These are phyloP conservation scores for Fomes fomentarius DNA, from an alignment of 1,284 basidiomycete species.

Conservation along the genomic window DNA sequence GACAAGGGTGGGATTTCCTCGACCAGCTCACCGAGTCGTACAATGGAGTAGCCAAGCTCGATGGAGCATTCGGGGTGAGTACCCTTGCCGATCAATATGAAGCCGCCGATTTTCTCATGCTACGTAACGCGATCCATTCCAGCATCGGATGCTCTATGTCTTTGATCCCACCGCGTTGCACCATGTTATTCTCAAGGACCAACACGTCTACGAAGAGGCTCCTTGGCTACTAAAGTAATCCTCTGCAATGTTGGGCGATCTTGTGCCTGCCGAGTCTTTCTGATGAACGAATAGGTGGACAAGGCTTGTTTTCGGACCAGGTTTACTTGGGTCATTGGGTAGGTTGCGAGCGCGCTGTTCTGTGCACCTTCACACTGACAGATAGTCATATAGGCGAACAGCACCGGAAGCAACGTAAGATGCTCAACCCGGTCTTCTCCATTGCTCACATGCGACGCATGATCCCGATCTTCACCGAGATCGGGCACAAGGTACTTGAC, in stretches of 20 bases:
- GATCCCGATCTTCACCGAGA: slow-evolving; percentile 28
- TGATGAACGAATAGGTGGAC: too few relatives aligned
- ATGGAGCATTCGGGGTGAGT: slow-evolving; percentile 17
- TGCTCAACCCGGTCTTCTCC: slow-evolving; percentile 31
- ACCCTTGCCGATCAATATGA: not conserved
- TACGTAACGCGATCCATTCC: too few relatives aligned
- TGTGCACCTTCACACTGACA: not conserved
- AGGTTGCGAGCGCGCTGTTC: not conserved
- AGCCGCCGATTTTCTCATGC: too few relatives aligned
- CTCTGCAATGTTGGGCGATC: too few relatives aligned
- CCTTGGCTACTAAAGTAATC: slow-evolving; percentile 15
- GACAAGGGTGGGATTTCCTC: slow-evolving; percentile 23
- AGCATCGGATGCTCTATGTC: slow-evolving; percentile 21
- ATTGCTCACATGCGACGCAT: slow-evolving; percentile 29
- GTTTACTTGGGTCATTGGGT: slow-evolving; percentile 14
- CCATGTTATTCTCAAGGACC: slow-evolving; percentile 22
- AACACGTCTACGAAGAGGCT: slow-evolving; percentile 19
- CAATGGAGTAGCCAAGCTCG: slow-evolving; percentile 12
- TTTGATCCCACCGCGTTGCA: slow-evolving; percentile 22
- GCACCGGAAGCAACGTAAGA: slow-evolving; percentile 22
- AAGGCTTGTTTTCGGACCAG: slow-evolving; percentile 4
- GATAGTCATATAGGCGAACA: slow-evolving; percentile 7
- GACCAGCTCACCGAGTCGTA: slow-evolving; percentile 8
- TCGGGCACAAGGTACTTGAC: slow-evolving; percentile 7
- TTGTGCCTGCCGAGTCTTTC: too few relatives aligned